Percentiles rank a stretch among this genome's conserved stretches.
phyloP scores from a whole-genome alignment of 2,329 filamentous ascomycete genomes.

The Phyllosticta citribraziliensis region DNA sequence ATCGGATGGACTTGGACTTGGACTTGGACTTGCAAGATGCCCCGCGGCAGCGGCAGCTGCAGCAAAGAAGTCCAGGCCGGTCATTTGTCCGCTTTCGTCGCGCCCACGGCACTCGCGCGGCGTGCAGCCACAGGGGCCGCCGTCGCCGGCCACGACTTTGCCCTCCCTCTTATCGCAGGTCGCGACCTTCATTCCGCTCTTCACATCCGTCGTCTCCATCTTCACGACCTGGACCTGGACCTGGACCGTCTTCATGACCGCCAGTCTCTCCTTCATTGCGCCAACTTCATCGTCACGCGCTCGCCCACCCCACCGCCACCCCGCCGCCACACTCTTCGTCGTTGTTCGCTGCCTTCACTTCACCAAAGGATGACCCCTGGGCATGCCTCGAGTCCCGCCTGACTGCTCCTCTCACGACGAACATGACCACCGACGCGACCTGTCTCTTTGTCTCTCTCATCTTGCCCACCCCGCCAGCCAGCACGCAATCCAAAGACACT shows the following conservation, averaged over 20 bases:
- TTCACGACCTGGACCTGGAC: too few relatives aligned
- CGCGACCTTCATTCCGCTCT: not conserved
- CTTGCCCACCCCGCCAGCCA: not conserved
- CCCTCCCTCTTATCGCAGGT: not conserved
- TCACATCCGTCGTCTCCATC: not conserved
- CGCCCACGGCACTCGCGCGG: not conserved
- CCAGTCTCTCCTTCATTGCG: not conserved
- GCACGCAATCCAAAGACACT: not conserved
- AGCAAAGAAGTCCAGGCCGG: not conserved
- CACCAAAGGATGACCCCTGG: constrained; percentile 9
- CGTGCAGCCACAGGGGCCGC: too few relatives aligned
- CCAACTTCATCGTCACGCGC: constrained; percentile 1
- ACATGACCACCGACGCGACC: not conserved
- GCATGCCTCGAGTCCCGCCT: constrained; percentile 3
- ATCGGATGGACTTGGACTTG: not conserved
- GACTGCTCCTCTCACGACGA: not conserved
- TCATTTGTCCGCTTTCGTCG: not conserved
- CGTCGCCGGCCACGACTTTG: too few relatives aligned
- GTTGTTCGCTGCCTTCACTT: not conserved
- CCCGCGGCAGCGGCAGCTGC: not conserved
- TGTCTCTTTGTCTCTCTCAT: not conserved
- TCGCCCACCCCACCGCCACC: constrained; percentile 1
- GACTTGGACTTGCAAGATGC: too few relatives aligned
- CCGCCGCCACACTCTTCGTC: not conserved
- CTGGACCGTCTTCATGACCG: not conserved